phyloP scores from a whole-genome alignment of 2,329 filamentous ascomycete species.

The Botryotinia calthae region DNA sequence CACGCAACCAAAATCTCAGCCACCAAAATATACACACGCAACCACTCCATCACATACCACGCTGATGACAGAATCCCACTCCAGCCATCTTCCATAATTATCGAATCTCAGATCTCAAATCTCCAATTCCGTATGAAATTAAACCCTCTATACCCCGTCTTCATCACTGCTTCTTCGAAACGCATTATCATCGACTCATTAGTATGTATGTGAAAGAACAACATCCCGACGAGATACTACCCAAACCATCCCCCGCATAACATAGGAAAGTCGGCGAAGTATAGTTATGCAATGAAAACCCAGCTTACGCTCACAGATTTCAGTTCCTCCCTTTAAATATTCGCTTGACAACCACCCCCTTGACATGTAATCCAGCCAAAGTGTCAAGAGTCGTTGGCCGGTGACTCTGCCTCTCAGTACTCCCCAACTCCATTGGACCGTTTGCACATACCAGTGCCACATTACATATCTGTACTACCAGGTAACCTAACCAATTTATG shows the following conservation, averaged over 20 bases:
- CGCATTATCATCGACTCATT: background rate
- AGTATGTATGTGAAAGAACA: background rate
- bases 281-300: background rate
- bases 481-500: constrained; percentile 36
- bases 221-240: background rate
- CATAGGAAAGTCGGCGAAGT: background rate
- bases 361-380: background rate
- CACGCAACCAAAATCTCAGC: background rate
- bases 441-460: background rate
- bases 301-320: background rate
- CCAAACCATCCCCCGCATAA: background rate
- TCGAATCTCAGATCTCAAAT: background rate
- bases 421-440: background rate
- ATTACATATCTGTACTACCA: constrained; percentile 33
- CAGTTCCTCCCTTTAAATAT: background rate
- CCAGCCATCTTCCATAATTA: background rate
- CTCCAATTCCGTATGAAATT: background rate
- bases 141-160: background rate
- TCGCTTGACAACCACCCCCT: background rate
- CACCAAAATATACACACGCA: background rate
- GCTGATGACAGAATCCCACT: background rate
- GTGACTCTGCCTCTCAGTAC: background rate
- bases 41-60: background rate
- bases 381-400: background rate
- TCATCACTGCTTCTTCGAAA: background rate